Percentiles rank a stretch among this genome's conserved stretches.
These are phyloP conservation scores for Acephala macrosclerotiorum DNA, from an alignment of 2,329 filamentous ascomycete species.

Conservation along the genomic window DNA sequence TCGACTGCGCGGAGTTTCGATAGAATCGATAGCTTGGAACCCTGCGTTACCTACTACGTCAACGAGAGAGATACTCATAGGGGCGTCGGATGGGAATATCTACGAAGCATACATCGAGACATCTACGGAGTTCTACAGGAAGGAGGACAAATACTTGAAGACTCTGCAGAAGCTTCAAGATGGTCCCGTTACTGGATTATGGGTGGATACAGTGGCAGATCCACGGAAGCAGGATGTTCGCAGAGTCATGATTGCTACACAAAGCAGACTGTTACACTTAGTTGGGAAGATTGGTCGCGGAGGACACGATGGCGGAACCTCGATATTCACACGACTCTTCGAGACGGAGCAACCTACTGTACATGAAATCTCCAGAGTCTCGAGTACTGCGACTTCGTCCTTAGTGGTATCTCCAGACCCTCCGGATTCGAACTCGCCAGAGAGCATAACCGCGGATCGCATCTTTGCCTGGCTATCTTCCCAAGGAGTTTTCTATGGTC, in stretches of 20 bases:
- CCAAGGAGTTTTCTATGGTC: constrained; percentile 89
- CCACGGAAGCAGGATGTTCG: constrained; percentile 69
- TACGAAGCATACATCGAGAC: constrained; percentile 97
- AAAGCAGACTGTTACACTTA: constrained; percentile 80
- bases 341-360: constrained; percentile 82
- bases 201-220: constrained; percentile 76
- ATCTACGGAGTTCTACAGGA: constrained; percentile 91
- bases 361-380: constrained; percentile 73
- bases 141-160: constrained; percentile 93
- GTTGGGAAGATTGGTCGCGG: constrained; percentile 77
- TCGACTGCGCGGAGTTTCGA: constrained; percentile 82
- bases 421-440: constrained; percentile 59
- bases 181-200: constrained; percentile 84
- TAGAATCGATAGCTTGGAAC: constrained; percentile 95
- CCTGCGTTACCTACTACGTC: constrained; percentile 91
- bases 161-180: constrained; percentile 83
- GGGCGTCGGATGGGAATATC: constrained; percentile 90
- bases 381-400: constrained; percentile 65
- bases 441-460: constrained; percentile 68
- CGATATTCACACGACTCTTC: constrained; percentile 87
- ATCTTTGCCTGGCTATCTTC: constrained; percentile 91
- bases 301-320: constrained; percentile 79
- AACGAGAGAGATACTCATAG: constrained; percentile 91
- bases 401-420: constrained; percentile 81
- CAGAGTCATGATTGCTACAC: constrained; percentile 81